A percentile compares a stretch with the other conserved stretches of the same genome.
Conservation (phyloP, 768 basidiomycete species). For the Ramaria rubella region DNA sequence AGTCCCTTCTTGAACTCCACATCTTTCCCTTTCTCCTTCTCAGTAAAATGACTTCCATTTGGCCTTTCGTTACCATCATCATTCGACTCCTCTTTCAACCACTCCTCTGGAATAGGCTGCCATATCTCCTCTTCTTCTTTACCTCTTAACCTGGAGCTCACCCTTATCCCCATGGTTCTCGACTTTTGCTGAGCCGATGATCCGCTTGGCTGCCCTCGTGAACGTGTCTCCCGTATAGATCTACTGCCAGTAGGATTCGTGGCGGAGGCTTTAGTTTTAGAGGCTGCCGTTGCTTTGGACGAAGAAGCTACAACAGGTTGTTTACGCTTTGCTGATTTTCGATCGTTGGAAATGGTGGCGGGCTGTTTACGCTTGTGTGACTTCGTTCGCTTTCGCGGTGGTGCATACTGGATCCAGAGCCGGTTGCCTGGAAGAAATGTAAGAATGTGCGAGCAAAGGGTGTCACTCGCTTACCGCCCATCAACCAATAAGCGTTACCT, state of each 20-base stretch:
- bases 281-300: slow-evolving; percentile 59
- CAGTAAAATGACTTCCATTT: neutral
- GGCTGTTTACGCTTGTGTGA: slow-evolving; percentile 34
- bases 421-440: slow-evolving; percentile 54
- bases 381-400: slow-evolving; percentile 28
- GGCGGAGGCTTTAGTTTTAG: slow-evolving; percentile 45
- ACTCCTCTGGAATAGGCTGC: slow-evolving; percentile 76
- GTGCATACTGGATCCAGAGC: slow-evolving; percentile 78
- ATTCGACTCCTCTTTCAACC: slow-evolving; percentile 36
- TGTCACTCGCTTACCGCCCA: slow-evolving; percentile 53
- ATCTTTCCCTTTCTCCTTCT: neutral
- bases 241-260: slow-evolving; percentile 15
- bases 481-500: slow-evolving; percentile 77
- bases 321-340: slow-evolving; percentile 14
- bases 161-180: slow-evolving; percentile 46
- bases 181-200: neutral
- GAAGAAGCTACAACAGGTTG: slow-evolving; percentile 45
- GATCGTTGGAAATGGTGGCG: slow-evolving; percentile 13
- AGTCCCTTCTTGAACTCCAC: neutral
- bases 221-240: slow-evolving; percentile 5
- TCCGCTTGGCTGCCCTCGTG: neutral
- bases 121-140: slow-evolving; percentile 49
- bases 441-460: slow-evolving; percentile 8
- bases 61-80: neutral
- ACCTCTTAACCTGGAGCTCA: slow-evolving; percentile 62